Evolutionary conservation across 768 basidiomycete genomes (phyloP).

Genomic region (Clavaria fumosa): DNA sequence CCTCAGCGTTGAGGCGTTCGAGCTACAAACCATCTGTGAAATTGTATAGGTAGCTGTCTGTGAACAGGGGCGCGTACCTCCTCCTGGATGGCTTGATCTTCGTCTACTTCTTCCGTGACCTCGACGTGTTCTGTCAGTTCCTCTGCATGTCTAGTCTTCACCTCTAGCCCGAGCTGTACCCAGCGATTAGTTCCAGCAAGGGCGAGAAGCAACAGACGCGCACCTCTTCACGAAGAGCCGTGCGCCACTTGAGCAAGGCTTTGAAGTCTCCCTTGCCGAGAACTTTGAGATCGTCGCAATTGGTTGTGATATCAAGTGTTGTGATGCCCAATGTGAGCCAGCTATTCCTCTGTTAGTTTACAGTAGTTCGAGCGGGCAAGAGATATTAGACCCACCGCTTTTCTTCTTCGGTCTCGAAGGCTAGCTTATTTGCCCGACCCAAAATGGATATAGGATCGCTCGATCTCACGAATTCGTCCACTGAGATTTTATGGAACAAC

Average conservation of each 20-base stretch:
- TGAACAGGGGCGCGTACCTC: conserved; percentile 38
- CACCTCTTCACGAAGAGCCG: conserved; percentile 79
- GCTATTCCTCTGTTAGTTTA: no score
- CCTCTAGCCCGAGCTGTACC: conserved; percentile 65
- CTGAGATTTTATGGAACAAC: conserved; percentile 60
- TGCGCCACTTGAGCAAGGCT: conserved; percentile 78
- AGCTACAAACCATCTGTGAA: no score
- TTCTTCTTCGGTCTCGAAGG: conserved; percentile 73
- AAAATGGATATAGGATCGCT: conserved; percentile 67
- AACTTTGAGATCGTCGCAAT: conserved; percentile 87
- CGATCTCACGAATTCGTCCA: conserved; percentile 53
- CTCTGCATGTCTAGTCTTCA: conserved; percentile 55
- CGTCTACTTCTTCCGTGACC: conserved; percentile 55
- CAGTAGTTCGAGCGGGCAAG: conserved; percentile 5
- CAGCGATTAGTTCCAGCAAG: background rate
- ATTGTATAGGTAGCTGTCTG: no score
- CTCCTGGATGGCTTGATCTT: conserved; percentile 78
- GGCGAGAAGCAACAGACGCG: conserved; percentile 10
- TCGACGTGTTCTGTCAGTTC: conserved; percentile 63
- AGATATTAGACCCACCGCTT: conserved; percentile 37
- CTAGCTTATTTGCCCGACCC: conserved; percentile 62
- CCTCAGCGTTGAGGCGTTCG: conserved; percentile 68
- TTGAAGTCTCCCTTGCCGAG: conserved; percentile 98
- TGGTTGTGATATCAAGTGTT: conserved; percentile 64
- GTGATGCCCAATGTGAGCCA: conserved; percentile 66